Base-by-base conservation (phyloP, 2,329 filamentous ascomycete species). In the Xylariaceae sp. region DNA sequence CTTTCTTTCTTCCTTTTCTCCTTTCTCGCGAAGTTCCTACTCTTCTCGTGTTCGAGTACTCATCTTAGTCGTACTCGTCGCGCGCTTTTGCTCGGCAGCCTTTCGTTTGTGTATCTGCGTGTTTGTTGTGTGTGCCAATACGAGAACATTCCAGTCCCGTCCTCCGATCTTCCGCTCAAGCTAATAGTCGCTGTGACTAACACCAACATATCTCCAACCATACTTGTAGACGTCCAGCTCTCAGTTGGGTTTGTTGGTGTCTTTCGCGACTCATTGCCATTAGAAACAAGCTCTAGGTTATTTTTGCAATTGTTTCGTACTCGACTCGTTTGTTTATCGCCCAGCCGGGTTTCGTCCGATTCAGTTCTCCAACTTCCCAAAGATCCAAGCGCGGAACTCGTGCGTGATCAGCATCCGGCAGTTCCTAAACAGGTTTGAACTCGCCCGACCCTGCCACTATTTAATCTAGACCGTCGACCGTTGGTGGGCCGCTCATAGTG, bases 361-460 rank as follows among this genome's bases (percentile, higher is more conserved):
- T 27, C 11, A 27, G 24, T n/a, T 30, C 15, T 35, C 41, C 9
- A 16, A 10, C 39, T 33, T 32, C 16, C 18, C 26, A 20, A 41
- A n/a, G 29, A 48, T 27, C 26, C 26, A 27, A 44, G 29, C 32
- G 26, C 24, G 23, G 32, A 40, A 46, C 36, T 32, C 18, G 10
- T 50, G 41, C 37, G 41, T 45, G 42, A 55, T 51, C 44, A 42
- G 18, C 27, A 51, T 13, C 27, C 32, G 37, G 26, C 40, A 46
- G 30, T 50, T 53, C 35, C 40, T 39, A 42, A 49, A 23, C 35
- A 15, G 36, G 35, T 48, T 27, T 50, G 36, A 44, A 49, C 35
- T 23, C 13, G 30, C 23, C 40, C 23, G 44, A 26, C 36, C 35
- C 41, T 36, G 18, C 50, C 45, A 44, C 37, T 18, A 5, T 16